phyloP scores from a whole-genome alignment of 2,329 filamentous ascomycete species.

The Niveomyces coronatus region DNA sequence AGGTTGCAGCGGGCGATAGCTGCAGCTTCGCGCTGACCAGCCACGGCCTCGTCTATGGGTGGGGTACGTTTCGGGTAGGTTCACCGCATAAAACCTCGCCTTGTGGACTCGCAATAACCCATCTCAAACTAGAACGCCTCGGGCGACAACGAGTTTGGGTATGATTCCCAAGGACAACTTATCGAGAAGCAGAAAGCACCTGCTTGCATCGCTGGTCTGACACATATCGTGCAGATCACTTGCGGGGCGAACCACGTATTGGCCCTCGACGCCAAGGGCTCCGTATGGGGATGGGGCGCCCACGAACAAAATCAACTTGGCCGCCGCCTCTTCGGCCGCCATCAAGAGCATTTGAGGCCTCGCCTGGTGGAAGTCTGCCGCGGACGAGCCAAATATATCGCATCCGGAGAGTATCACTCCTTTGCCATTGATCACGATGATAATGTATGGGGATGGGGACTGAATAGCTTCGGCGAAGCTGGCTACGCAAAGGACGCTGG shows the following conservation, averaged over 20 bases:
- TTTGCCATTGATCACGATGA: slow-evolving; percentile 60
- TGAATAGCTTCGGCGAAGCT: slow-evolving; percentile 70
- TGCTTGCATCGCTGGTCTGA: slow-evolving; percentile 40
- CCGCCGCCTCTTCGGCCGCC: slow-evolving; percentile 38
- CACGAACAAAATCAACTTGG: slow-evolving; percentile 46
- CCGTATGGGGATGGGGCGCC: slow-evolving; percentile 44
- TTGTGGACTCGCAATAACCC: neutral
- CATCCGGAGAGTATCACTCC: slow-evolving; percentile 60
- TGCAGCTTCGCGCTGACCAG: slow-evolving; percentile 60
- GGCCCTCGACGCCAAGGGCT: slow-evolving; percentile 47
- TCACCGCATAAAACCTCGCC: too few species aligned
- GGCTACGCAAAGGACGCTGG: slow-evolving; percentile 34
- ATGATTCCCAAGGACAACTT: slow-evolving; percentile 24
- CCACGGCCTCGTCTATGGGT: slow-evolving; percentile 60
- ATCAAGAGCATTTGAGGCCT: slow-evolving; percentile 36
- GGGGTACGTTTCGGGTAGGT: slow-evolving; percentile 62
- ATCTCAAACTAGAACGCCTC: slow-evolving; percentile 18
- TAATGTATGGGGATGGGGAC: slow-evolving; percentile 65
- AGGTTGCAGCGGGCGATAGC: slow-evolving; percentile 57
- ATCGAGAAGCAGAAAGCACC: slow-evolving; percentile 36
- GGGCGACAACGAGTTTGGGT: slow-evolving; percentile 39
- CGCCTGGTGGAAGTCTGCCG: slow-evolving; percentile 34
- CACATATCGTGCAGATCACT: slow-evolving; percentile 48
- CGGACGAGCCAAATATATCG: slow-evolving; percentile 56
- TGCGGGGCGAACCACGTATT: slow-evolving; percentile 57